Evolutionary conservation across 2,329 filamentous ascomycete species (phyloP), one percentile per base, ranked within the genome.

Genomic region (Colletotrichum sp.): DNA sequence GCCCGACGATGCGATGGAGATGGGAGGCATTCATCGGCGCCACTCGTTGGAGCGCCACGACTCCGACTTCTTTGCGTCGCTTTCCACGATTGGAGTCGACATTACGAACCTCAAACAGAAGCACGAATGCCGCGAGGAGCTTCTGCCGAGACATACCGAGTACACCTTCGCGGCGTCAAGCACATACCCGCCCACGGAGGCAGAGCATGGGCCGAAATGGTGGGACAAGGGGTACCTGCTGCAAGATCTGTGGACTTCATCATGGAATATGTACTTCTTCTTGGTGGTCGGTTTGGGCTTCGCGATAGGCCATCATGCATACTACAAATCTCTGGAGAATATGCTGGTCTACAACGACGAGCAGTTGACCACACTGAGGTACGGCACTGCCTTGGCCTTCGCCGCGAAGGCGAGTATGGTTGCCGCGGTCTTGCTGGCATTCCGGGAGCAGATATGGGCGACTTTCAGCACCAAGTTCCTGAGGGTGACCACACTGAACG

Each of bases 401-500:
- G 81, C 81, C 8, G 79, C 82, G 6, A 85, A 85, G 77, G 82
- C 84, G 7, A 80, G 80, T 3, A 79, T 85, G n/a, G 81, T 81
- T 55, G 79, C 83, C 8, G 80, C 82, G 8, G 80, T 83, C 4
- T 76, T 84, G 8, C 18, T 66, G 21, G 81, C 76, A 6, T 77
- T 76, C 21, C 66, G 73, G 5, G 70, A 77, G 48, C 76, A 74
- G 30, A 48, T 76, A 10, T 77, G 73, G 76, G 36, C 67, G 30
- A 72, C 74, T 1, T 74, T 74, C 9, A 64, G 73, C 16, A 78
- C 10, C 80, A 83, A 57, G 26, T 61, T 69, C 12, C 5, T 69
- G 18, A 48, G 55, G 5, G 48, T 69, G 0, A 26, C 55, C 6
- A 69, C 55, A 4, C 52, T 69, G 4, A 57, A 70, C 26, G 67